phyloP scores from a whole-genome alignment of 805 yeast genomes.

The Crinitomyces ghanaensis region DNA sequence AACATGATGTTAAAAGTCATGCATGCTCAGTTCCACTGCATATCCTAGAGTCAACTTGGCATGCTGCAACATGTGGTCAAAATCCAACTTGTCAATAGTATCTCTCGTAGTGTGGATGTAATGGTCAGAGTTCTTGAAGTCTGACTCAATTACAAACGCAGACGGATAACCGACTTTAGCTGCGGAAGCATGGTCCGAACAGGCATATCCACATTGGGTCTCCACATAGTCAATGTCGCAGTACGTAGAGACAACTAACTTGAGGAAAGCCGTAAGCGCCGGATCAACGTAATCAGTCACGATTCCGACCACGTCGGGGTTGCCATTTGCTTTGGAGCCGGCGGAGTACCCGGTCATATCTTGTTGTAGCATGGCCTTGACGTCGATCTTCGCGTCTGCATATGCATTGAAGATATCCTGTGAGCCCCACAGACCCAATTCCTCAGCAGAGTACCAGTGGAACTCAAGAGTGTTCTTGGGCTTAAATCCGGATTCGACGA shows the following conservation, averaged over 20 bases:
- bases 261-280: slow-evolving; percentile 47
- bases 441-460: slow-evolving; percentile 94
- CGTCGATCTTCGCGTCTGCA: slow-evolving; percentile 33
- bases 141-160: slow-evolving; percentile 71
- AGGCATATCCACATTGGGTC: slow-evolving; percentile 80
- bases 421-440: slow-evolving; percentile 83
- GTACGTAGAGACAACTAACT: slow-evolving; percentile 49
- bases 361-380: slow-evolving; percentile 81
- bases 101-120: slow-evolving; percentile 70
- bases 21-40: slow-evolving; percentile 52
- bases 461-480: slow-evolving; percentile 75
- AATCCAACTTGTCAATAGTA: slow-evolving; percentile 68
- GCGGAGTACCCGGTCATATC: slow-evolving; percentile 84
- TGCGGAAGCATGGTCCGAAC: slow-evolving; percentile 90
- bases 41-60: slow-evolving; percentile 65
- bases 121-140: slow-evolving; percentile 49
- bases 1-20: slow-evolving; percentile 20
- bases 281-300: slow-evolving; percentile 57
- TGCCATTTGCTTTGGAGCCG: slow-evolving; percentile 37
- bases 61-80: slow-evolving; percentile 72
- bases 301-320: slow-evolving; percentile 65
- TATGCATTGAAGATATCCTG: slow-evolving; percentile 59
- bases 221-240: slow-evolving; percentile 59
- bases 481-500: slow-evolving; percentile 34
- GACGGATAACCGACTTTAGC: slow-evolving; percentile 74